Conservation (phyloP, 2,329 filamentous ascomycete species). For the Sporothrix inflata region DNA sequence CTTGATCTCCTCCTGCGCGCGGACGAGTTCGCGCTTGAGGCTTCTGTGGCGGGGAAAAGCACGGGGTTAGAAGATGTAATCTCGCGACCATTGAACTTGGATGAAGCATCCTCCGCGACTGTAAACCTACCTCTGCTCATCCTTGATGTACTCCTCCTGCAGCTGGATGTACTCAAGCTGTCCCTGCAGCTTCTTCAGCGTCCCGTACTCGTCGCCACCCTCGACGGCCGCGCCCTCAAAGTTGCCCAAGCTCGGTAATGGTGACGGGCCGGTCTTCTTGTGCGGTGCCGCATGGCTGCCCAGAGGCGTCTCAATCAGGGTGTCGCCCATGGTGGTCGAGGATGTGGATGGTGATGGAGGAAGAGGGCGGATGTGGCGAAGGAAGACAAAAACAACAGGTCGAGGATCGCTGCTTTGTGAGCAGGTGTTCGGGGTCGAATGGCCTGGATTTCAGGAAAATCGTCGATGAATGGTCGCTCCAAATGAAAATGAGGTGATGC, state of each 20-base stretch:
- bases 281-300: constrained; percentile 70
- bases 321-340: constrained; percentile 71
- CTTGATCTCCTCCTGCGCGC: constrained; percentile 99
- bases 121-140: constrained; percentile 80
- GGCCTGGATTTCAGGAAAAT: not conserved
- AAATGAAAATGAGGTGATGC: no score
- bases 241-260: constrained; percentile 87
- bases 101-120: not conserved
- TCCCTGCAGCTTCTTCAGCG: constrained; percentile 92
- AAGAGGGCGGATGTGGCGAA: not conserved
- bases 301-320: constrained; percentile 79
- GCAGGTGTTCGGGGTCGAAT: not conserved
- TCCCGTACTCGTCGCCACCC: constrained; percentile 89
- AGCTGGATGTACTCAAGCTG: constrained; percentile 98
- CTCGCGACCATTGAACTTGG: not conserved
- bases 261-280: constrained; percentile 77
- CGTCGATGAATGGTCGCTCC: not conserved
- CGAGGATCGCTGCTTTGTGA: not conserved
- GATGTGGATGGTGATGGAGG: not conserved
- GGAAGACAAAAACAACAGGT: not conserved
- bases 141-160: constrained; percentile 99
- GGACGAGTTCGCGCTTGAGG: constrained; percentile 93
- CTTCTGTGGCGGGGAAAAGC: constrained; percentile 59
- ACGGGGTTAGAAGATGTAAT: constrained; percentile 15
- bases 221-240: constrained; percentile 83